Base-by-base conservation (phyloP, 495 filamentous ascomycete genomes). In the Lasiosphaeria hispida region DNA sequence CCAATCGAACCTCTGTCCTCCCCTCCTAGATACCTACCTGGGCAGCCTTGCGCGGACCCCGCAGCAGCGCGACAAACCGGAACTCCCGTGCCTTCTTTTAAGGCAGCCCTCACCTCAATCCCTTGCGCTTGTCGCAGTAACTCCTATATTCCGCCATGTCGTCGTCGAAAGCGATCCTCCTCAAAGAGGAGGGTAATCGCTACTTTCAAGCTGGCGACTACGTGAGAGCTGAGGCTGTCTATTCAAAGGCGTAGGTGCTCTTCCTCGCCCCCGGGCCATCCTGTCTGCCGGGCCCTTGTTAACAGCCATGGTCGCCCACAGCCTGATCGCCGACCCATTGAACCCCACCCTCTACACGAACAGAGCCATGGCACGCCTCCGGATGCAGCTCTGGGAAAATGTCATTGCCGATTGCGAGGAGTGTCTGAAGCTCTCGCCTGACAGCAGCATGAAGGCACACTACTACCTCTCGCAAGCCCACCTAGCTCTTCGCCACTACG, bases 381-480 rank as follows among this genome's bases (percentile, higher is more conserved):
- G 83, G 64, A 80, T 95, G n/a, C 67, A 42, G 70, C 77, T 79
- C 64, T 92, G 85, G 80, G 79, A 88, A n/a, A 80, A 70, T n/a
- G 91, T 87, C 33, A 86, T 96, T 61, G 78, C 83, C 38, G 94
- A 97, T 72, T 92, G 92, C 62, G 69, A 86, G 18, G 75, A 79
- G 40, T 86, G 88, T 49, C 86, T 98, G 56, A 76, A 84, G 4
- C 78, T 96, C 7, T 73, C 80, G 53, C 69, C 78, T 38, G 74
- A 82, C 42, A 85, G 83, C 63, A 75, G 83, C 63, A 75, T 96
- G 66, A 98, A 98, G 75, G 92, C 88, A 10, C 83, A 83, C 73
- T 92, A 85, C 65, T 87, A 91, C 73, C 85, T 96, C 9, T 87
- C 91, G 4, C 87, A 94, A 69, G 90, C 91, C 4, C 86, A 95